These are phyloP conservation scores for Grosmannia clavigera DNA, from an alignment of 2,329 filamentous ascomycete species.

Conservation along the genomic window DNA sequence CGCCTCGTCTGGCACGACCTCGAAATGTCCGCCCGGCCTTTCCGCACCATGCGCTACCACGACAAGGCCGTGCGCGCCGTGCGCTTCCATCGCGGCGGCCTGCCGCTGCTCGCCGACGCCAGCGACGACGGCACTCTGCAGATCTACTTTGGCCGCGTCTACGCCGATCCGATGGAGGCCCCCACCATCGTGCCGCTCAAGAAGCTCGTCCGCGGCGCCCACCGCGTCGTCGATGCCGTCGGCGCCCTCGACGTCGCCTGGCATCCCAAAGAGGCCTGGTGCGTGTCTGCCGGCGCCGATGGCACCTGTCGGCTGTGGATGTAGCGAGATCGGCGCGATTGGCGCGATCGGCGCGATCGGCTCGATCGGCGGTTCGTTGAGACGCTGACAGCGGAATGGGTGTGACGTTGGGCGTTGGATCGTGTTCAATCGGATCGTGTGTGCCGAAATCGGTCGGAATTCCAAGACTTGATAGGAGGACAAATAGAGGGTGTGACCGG, in stretches of 20 bases:
- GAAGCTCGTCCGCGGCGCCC: slow-evolving; percentile 61
- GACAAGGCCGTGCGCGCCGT: slow-evolving; percentile 81
- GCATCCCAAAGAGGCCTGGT: slow-evolving; percentile 92
- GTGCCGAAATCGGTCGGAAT: too few species aligned
- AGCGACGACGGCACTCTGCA: slow-evolving; percentile 91
- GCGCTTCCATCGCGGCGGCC: slow-evolving; percentile 66
- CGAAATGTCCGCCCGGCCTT: slow-evolving; percentile 78
- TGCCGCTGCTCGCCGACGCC: slow-evolving; percentile 83
- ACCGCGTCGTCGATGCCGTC: slow-evolving; percentile 73
- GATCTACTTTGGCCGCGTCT: slow-evolving; percentile 94
- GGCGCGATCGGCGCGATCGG: too few species aligned
- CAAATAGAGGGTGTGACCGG: too few species aligned
- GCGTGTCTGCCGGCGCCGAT: slow-evolving; percentile 86
- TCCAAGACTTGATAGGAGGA: too few species aligned
- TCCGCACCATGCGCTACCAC: slow-evolving; percentile 96
- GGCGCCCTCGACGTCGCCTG: slow-evolving; percentile 92
- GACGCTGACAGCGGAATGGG: too few species aligned
- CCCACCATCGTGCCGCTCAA: slow-evolving; percentile 94
- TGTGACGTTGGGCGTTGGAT: too few species aligned
- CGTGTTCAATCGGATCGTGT: too few species aligned
- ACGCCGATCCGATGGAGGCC: slow-evolving; percentile 89
- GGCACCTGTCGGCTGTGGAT: slow-evolving; percentile 87
- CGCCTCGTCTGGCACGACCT: slow-evolving; percentile 94
- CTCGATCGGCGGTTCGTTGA: too few species aligned
- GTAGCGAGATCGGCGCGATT: slow-evolving; percentile 19